Evolutionary conservation across 2,329 filamentous ascomycete species (phyloP).

Genomic region (Coleophoma eucalyptorum): DNA sequence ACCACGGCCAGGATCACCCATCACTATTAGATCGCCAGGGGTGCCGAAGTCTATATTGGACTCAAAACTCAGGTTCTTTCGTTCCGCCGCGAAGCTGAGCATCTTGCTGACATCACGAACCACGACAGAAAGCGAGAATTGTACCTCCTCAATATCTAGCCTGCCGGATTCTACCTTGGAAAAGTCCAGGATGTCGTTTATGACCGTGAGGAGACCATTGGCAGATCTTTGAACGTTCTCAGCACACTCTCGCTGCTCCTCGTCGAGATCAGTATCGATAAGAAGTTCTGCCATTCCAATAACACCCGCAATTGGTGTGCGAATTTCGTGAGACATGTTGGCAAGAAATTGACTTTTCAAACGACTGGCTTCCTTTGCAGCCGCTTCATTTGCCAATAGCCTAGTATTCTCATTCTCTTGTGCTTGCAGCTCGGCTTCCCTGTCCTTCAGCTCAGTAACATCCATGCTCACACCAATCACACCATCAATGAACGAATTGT

Average conservation of each 20-base stretch:
- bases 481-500: slow-evolving; percentile 56
- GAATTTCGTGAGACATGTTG: slow-evolving; percentile 80
- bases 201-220: slow-evolving; percentile 79
- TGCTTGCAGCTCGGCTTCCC: slow-evolving; percentile 58
- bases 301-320: slow-evolving; percentile 75
- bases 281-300: slow-evolving; percentile 77
- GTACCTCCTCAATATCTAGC: slow-evolving; percentile 75
- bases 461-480: slow-evolving; percentile 80
- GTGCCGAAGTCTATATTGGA: slow-evolving; percentile 57
- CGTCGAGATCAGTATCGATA: slow-evolving; percentile 61
- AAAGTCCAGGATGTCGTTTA: slow-evolving; percentile 89
- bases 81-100: slow-evolving; percentile 79
- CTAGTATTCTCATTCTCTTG: slow-evolving; percentile 67
- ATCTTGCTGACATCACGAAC: slow-evolving; percentile 81
- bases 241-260: slow-evolving; percentile 71
- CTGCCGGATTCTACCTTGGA: slow-evolving; percentile 80
- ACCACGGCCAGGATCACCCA: slow-evolving; percentile 75
- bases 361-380: slow-evolving; percentile 75
- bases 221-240: slow-evolving; percentile 77
- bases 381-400: slow-evolving; percentile 69
- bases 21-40: slow-evolving; percentile 68
- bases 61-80: slow-evolving; percentile 72
- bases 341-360: slow-evolving; percentile 78
- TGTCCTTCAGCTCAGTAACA: slow-evolving; percentile 66
- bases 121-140: slow-evolving; percentile 71